phyloP scores from a whole-genome alignment of 148 eudicot genomes.

The Pharnaceum exiguum region DNA sequence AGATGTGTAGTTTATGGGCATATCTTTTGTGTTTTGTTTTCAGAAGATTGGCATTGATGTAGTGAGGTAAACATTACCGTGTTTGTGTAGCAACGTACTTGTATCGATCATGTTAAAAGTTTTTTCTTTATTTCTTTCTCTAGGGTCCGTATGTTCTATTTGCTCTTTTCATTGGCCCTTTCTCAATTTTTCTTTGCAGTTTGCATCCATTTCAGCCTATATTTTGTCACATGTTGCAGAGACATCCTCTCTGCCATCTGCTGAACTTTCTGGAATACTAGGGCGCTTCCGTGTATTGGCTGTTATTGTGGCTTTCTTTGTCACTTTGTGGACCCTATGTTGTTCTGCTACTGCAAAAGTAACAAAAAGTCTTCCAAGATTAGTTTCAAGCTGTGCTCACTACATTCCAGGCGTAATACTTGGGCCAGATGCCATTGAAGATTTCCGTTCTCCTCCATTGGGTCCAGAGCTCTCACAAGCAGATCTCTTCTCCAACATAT shows the following conservation, averaged over 20 bases:
- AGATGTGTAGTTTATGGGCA: no score
- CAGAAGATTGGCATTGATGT: no score
- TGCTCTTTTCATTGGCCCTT: neutral
- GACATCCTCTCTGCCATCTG: conserved; percentile 1
- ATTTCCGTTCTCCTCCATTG: conserved; percentile 16
- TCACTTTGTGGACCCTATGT: conserved; percentile 17
- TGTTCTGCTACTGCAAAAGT: conserved; percentile 16
- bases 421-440: conserved; percentile 17
- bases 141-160: neutral
- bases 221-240: conserved; percentile 23
- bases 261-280: conserved; percentile 9
- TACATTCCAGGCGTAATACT: conserved; percentile 7
- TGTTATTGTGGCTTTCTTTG: conserved; percentile 34
- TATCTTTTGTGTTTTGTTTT: no score
- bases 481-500: conserved; percentile 27
- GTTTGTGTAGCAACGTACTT: no score
- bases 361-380: conserved; percentile 14
- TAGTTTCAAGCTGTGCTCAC: conserved; percentile 5
- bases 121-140: no score
- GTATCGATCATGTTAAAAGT: no score
- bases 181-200: neutral
- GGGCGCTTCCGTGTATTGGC: conserved; percentile 20
- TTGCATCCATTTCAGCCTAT: conserved; percentile 8
- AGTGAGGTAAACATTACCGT: no score
- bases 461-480: conserved; percentile 19